These are phyloP conservation scores for Paramecium pentaurelia DNA, from an alignment of 73 alveolate species.

Conservation along the genomic window DNA sequence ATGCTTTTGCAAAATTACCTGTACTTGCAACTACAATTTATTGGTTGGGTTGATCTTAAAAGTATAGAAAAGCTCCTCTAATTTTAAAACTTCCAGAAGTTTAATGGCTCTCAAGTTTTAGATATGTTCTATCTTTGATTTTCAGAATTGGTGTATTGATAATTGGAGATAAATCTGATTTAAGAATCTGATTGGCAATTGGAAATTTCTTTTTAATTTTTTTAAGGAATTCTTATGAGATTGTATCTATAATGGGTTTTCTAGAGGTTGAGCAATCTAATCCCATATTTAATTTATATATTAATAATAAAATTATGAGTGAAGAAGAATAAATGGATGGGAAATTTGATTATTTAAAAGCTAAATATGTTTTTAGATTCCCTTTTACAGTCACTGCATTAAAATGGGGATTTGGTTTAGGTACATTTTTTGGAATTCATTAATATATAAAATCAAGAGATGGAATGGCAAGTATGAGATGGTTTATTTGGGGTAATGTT, in stretches of 20 bases:
- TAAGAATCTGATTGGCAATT: not conserved
- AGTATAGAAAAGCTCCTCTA: not conserved
- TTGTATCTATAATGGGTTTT: not conserved
- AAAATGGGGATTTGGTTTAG: conserved; percentile 60
- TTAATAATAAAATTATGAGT: not conserved
- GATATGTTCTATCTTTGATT: not conserved
- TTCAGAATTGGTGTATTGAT: not conserved
- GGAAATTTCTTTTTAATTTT: not conserved
- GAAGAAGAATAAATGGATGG: not conserved
- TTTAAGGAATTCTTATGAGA: not conserved
- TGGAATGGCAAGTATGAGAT: not conserved
- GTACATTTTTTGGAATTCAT: conserved; percentile 54
- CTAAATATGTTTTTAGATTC: conserved; percentile 54
- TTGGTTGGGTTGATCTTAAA: not conserved
- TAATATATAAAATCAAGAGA: conserved; percentile 53
- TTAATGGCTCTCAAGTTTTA: not conserved
- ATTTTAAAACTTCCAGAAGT: conserved; percentile 33
- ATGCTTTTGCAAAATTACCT: conserved; percentile 36
- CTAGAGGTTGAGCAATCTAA: not conserved
- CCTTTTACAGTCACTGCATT: conserved; percentile 55
- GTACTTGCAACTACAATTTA: not conserved
- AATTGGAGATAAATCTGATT: not conserved
- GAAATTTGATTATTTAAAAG: conserved; percentile 50
- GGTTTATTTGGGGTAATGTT: conserved; percentile 61
- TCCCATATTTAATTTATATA: not conserved